These are phyloP conservation scores for Strobilomyces echinocephalus DNA, from an alignment of 768 basidiomycete species.

Conservation along the genomic window DNA sequence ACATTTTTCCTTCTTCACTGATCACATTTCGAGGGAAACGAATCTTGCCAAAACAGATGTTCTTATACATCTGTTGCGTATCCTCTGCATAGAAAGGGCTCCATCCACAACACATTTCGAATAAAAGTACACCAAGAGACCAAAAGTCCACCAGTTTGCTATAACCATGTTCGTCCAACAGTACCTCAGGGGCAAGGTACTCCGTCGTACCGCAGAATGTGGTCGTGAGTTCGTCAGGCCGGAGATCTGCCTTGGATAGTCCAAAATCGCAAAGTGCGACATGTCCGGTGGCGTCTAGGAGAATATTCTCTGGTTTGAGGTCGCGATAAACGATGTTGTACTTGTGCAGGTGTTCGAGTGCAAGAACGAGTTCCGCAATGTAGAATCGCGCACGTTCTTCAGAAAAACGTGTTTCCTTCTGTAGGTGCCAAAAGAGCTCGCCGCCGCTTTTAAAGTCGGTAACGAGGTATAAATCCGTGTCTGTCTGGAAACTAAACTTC, in stretches of 20 bases:
- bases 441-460: constrained; percentile 99
- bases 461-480: constrained; percentile 89
- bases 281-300: constrained; percentile 96
- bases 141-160: constrained; percentile 99
- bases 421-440: constrained; percentile 97
- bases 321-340: constrained; percentile 96
- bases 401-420: constrained; percentile 88
- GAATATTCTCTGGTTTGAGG: constrained; percentile 97
- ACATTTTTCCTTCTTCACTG: constrained; percentile 96
- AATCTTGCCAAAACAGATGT: constrained; percentile 98
- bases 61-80: constrained; percentile 99
- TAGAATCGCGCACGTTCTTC: constrained; percentile 96
- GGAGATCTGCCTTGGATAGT: constrained; percentile 91
- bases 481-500: constrained; percentile 98
- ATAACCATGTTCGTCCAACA: constrained; percentile 97
- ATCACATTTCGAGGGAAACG: constrained; percentile 96
- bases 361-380: constrained; percentile 91
- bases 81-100: constrained; percentile 99
- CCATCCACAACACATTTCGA: constrained; percentile 99
- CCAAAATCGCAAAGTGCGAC: constrained; percentile 99
- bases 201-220: constrained; percentile 99
- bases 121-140: constrained; percentile 91
- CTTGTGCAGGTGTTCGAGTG: constrained; percentile 95
- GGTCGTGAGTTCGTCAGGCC: constrained; percentile 92
- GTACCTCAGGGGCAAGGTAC: constrained; percentile 97